Percentiles rank a stretch among this genome's conserved stretches.
These are phyloP conservation scores for Beauveria sp. DNA, from an alignment of 2,329 filamentous ascomycete genomes.

Conservation along the genomic window DNA sequence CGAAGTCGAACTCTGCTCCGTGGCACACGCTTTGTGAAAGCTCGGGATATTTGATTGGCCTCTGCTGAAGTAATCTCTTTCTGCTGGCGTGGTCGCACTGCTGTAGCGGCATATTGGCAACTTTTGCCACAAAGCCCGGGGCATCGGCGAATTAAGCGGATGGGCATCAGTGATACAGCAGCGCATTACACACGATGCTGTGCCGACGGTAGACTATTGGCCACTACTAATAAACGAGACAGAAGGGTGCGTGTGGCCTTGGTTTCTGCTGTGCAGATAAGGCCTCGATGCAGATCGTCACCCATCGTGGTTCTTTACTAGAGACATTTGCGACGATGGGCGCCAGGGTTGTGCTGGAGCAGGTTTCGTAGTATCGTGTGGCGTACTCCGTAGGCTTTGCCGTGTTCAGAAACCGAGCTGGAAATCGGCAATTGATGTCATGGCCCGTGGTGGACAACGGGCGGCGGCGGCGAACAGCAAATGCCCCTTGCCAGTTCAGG, in stretches of 20 bases:
- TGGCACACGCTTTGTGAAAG: not conserved
- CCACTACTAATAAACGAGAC: not conserved
- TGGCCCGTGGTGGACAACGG: not conserved
- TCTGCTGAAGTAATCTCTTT: not conserved
- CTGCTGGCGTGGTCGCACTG: not conserved
- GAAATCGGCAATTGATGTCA: not conserved
- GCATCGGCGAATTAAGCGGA: not conserved
- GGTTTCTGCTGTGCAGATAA: not conserved
- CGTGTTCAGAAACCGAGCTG: not conserved
- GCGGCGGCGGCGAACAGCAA: not conserved
- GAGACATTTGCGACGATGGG: not conserved
- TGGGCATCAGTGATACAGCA: not conserved
- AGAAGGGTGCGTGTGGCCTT: not conserved
- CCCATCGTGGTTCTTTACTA: not conserved
- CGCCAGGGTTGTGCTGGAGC: not conserved
- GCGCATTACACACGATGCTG: not conserved
- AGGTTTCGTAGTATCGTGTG: too few relatives aligned
- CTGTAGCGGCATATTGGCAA: not conserved
- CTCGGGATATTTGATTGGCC: not conserved
- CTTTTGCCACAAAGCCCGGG: not conserved
- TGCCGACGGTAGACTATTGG: not conserved
- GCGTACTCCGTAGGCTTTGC: not conserved
- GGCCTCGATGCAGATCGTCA: not conserved
- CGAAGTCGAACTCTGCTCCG: slow-evolving; percentile 1
- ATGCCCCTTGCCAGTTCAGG: not conserved